Base-by-base conservation (phyloP, 169 alveolate species). In the Theileria orientalis region DNA sequence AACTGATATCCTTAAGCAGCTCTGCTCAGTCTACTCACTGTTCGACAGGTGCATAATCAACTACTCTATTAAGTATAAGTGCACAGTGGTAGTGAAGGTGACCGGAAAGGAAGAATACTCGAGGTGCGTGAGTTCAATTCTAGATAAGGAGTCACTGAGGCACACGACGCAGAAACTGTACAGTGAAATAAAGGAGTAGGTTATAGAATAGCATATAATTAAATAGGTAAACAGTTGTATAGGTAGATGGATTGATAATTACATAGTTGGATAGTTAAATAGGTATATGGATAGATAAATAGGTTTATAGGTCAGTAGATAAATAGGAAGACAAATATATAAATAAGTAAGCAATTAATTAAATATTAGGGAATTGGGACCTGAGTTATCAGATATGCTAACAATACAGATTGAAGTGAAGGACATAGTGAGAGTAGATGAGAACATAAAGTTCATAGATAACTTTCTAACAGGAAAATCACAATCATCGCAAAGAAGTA, bases 21-120 rank as follows among this genome's bases (percentile, higher is more conserved):
- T 47, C 21, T 47, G 57, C 11, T 47, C 57, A n/a, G 57, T 47
- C 7, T 47, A 47, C 11, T 47, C 57, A 47, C 57, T 47, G 3
- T 47, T 47, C 11, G 57, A 47, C 57, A 47, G 21, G 57, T 47
- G 57, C 21, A 47, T 47, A n/a, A 47, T 47, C 21, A 47, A 47
- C 21, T 47, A 47, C 21, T 47, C 57, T 27, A 47, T 47, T 27
- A 47, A 47, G 57, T 47, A 47, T 27, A 47, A 47, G 21, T 47
- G 57, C 57, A 47, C 7, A n/a, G 14, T 47, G 16, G 21, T 2
- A 47, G 30, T 47, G 11, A 21, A 47, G 16, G 11, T 47, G 21
- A 21, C 16, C 14, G 16, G 30, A n/a, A 27, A 47, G 30, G 3
- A 21, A 21, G 30, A 47, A 47, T 47, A 47, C 14, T n/a, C 57